Evolutionary conservation across 495 filamentous ascomycete genomes (phyloP).

Genomic region (Talaromyces borbonicus): DNA sequence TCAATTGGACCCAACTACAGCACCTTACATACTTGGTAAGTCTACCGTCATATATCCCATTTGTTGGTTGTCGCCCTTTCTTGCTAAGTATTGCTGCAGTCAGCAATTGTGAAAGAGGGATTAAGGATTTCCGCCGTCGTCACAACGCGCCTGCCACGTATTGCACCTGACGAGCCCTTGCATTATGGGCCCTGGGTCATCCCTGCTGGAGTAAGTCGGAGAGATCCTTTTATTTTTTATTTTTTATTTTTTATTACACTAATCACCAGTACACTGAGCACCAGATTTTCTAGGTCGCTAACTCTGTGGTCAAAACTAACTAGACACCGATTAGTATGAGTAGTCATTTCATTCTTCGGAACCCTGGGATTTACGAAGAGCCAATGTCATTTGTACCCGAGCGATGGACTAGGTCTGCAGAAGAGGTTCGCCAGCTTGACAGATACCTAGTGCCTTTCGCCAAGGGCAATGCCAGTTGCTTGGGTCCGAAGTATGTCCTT

Average conservation of each 20-base stretch:
- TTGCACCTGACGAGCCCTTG: conserved; percentile 22
- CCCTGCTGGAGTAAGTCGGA: conserved; percentile 19
- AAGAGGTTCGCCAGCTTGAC: too few species aligned
- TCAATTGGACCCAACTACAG: conserved; percentile 15
- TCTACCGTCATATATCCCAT: background rate
- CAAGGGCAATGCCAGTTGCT: conserved; percentile 37
- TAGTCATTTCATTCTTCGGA: conserved; percentile 24
- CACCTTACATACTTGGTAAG: conserved; percentile 25
- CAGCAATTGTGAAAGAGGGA: conserved; percentile 46
- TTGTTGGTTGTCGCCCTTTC: background rate
- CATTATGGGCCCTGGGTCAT: conserved; percentile 17
- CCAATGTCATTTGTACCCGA: conserved; percentile 31
- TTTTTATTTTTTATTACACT: too few species aligned
- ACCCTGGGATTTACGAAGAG: conserved; percentile 27
- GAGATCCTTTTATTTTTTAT: too few species aligned
- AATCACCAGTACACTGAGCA: too few species aligned
- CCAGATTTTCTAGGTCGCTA: too few species aligned
- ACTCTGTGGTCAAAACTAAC: background rate
- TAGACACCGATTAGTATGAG: conserved; percentile 18
- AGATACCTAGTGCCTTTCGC: conserved; percentile 33
- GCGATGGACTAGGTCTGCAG: conserved; percentile 29
- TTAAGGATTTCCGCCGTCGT: conserved; percentile 38
- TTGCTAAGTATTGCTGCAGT: conserved; percentile 10
- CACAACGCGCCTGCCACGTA: conserved; percentile 28
- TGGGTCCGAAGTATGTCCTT: conserved; percentile 32